Percentiles rank a stretch among this genome's conserved stretches.
Conservation (phyloP, 345 rosid genomes). For the Ricinus communis region DNA sequence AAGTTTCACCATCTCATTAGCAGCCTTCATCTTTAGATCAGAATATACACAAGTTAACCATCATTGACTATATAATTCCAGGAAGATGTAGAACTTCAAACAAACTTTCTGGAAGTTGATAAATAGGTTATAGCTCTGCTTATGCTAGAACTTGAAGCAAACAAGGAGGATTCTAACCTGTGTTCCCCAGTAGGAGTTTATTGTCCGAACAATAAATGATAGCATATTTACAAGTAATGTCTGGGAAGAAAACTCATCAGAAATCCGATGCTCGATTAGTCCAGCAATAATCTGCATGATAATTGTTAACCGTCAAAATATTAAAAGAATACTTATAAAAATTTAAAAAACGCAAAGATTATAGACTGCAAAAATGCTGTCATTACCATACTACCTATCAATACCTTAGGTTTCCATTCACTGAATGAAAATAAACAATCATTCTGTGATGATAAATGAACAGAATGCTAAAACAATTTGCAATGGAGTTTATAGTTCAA, state of each 20-base stretch:
- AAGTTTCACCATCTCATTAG: slow-evolving; percentile 8
- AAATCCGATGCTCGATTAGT: slow-evolving; percentile 76
- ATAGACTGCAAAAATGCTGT: background rate
- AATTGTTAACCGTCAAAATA: slow-evolving; percentile 16
- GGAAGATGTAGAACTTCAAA: background rate
- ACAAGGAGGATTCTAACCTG: slow-evolving; percentile 52
- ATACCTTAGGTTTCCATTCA: background rate
- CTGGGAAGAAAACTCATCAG: slow-evolving; percentile 77
- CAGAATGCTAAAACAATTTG: background rate
- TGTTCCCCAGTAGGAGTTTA: slow-evolving; percentile 94
- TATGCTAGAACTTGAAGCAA: background rate
- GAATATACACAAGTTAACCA: background rate
- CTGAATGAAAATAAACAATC: background rate
- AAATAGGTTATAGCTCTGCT: background rate
- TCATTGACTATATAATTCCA: background rate
- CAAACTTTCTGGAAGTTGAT: background rate
- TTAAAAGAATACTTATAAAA: background rate
- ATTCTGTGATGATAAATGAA: background rate
- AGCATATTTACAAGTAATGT: slow-evolving; percentile 74
- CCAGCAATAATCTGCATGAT: slow-evolving; percentile 86
- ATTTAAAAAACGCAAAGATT: too few species aligned
- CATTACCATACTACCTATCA: background rate
- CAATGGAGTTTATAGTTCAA: background rate
- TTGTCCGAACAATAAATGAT: slow-evolving; percentile 74
- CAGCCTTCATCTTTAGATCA: background rate